Evolutionary conservation across 805 yeast species (phyloP).

Genomic region (Lipomyces mesembrius): DNA sequence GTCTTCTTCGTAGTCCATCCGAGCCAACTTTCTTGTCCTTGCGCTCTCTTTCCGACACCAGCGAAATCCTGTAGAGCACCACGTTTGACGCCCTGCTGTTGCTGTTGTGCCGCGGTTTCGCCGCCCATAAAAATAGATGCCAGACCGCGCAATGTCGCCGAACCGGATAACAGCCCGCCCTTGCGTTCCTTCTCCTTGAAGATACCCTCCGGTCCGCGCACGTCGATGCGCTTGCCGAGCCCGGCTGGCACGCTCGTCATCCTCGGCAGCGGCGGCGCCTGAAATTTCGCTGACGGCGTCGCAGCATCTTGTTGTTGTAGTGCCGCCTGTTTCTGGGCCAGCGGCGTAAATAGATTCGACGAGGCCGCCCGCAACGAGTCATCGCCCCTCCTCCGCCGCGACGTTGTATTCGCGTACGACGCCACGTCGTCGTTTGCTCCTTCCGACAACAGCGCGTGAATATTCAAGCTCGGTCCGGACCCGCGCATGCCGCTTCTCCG

Average conservation of each 20-base stretch:
- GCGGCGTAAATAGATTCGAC: slow-evolving; percentile 14
- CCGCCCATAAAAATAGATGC: slow-evolving; percentile 30
- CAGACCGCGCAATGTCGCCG: slow-evolving; percentile 27
- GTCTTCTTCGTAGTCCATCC: slow-evolving; percentile 45
- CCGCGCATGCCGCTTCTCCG: slow-evolving; percentile 9
- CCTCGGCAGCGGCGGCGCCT: slow-evolving; percentile 20
- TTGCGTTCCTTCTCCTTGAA: slow-evolving; percentile 39
- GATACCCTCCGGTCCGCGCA: slow-evolving; percentile 39
- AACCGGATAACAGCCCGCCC: slow-evolving; percentile 22
- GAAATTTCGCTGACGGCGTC: neutral
- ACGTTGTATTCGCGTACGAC: neutral
- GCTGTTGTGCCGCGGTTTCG: neutral
- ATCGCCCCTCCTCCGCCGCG: slow-evolving; percentile 4
- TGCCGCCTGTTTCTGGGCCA: neutral
- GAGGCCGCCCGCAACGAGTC: neutral
- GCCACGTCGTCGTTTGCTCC: neutral
- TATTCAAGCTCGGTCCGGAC: slow-evolving; percentile 20
- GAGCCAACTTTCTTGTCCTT: slow-evolving; percentile 40
- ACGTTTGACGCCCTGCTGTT: neutral
- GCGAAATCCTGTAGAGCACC: neutral
- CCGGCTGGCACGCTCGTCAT: slow-evolving; percentile 34
- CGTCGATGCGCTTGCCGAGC: slow-evolving; percentile 25
- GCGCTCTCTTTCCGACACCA: slow-evolving; percentile 11
- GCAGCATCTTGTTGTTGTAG: neutral
- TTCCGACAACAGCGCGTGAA: slow-evolving; percentile 16